Base-by-base conservation (phyloP, 352 stramenopile genomes). In the Pythium aristosporum region DNA sequence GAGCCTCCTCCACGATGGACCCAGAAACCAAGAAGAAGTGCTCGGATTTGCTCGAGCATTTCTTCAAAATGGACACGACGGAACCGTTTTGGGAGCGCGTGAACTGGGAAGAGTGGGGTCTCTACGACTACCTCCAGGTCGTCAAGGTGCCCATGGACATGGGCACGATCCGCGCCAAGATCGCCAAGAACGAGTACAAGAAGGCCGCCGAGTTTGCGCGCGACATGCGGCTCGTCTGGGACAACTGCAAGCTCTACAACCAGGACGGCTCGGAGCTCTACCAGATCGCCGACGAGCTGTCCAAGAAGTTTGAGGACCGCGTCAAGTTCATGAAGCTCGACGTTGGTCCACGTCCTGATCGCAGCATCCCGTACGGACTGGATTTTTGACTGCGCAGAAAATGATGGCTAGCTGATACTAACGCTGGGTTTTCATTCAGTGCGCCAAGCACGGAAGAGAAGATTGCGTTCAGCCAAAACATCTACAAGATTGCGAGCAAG, bases 71-170 rank as follows among this genome's bases (percentile, higher is more conserved):
- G 48, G 86, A 95, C 47, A 80, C 69, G 57, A 88, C 81, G 42
- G 86, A 93, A 61, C 78, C 86, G 1, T 95, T 95, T 60, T 85
- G 77, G 23, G 84, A 95, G 75, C 86, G 86, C 63, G 86, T 95
- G 57, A 95, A 95, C 73, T 95, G 86, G 86, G 86, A 95, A 62
- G 86, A 95, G 63, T 95, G 84, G 85, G 85, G 83, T 10, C 78
- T 98, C 15, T 89, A 92, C 54, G 90, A 97, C 77, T 98, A 98
- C 75, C 69, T 95, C 41, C 77, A 95, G 63, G 78, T 96, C 50
- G 85, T 98, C 37, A 98, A 97, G 65, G 80, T 85, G 61, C 91
- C 91, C 39, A 97, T 97, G 89, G 91, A 98, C 69, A 75, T 98
- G 34, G 89, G 89, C 43, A 96, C 91, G 30, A 88, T 98, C 44